Evolutionary conservation across 495 filamentous ascomycete species (phyloP).

Genomic region (Xylaria flabelliformis): DNA sequence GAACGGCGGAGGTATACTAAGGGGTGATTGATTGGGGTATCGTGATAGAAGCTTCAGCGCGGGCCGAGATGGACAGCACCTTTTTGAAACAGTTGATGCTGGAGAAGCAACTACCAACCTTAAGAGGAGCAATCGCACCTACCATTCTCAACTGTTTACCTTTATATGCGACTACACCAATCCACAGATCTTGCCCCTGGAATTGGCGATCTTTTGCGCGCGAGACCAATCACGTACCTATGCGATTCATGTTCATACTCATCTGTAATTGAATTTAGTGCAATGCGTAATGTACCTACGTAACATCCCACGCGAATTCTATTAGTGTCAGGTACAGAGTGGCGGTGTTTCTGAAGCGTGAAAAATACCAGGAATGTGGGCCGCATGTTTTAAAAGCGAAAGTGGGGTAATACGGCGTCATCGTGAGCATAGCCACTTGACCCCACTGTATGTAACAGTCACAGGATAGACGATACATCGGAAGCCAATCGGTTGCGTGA

Average conservation of each 20-base stretch:
- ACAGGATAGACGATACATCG: not conserved
- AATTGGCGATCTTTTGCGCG: not conserved
- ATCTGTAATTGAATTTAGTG: not conserved
- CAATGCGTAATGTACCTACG: not conserved
- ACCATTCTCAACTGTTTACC: not conserved
- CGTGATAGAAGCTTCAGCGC: not conserved
- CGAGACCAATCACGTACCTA: not conserved
- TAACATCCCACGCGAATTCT: not conserved
- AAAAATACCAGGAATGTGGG: not conserved
- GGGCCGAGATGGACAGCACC: not conserved
- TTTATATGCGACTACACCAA: not conserved
- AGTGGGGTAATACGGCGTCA: slow-evolving; percentile 10
- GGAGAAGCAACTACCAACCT: not conserved
- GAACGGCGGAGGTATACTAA: not conserved
- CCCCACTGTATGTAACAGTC: not conserved
- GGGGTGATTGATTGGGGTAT: not conserved
- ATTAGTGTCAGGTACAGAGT: slow-evolving; percentile 1
- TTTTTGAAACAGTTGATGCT: not conserved
- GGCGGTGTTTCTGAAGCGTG: not conserved
- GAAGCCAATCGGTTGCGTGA: slow-evolving; percentile 6
- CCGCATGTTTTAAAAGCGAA: not conserved
- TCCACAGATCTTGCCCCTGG: not conserved
- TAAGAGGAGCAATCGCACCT: not conserved
- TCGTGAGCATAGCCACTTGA: slow-evolving; percentile 3
- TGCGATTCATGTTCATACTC: not conserved